Percentiles rank a stretch among this genome's conserved stretches.
phyloP scores from a whole-genome alignment of 441 rosid genomes.

The Erodium texanum region DNA sequence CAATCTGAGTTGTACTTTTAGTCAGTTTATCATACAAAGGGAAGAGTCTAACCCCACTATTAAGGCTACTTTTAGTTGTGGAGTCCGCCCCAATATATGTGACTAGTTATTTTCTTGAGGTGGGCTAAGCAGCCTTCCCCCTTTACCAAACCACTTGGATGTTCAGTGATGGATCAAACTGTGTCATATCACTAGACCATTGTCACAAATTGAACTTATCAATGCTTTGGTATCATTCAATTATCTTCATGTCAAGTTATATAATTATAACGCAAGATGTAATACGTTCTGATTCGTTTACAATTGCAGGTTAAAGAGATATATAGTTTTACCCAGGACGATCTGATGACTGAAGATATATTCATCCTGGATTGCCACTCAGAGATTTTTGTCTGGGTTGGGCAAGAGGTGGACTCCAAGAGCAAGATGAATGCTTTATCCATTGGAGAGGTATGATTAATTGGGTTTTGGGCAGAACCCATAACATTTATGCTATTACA shows the following conservation, averaged over 20 bases:
- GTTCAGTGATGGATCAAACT: too few species aligned
- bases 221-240: background rate
- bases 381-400: constrained; percentile 90
- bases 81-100: too few species aligned
- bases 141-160: too few species aligned
- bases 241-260: background rate
- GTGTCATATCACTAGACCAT: background rate
- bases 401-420: constrained; percentile 74
- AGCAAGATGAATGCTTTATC: constrained; percentile 48
- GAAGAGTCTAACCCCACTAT: too few species aligned
- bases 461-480: background rate
- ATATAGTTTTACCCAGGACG: constrained; percentile 78
- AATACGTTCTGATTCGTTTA: constrained; percentile 1
- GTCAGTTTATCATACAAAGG: too few species aligned
- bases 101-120: too few species aligned
- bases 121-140: background rate
- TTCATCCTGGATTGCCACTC: constrained; percentile 82
- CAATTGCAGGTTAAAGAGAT: constrained; percentile 67
- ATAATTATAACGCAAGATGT: background rate
- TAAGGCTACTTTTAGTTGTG: too few species aligned
- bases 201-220: background rate
- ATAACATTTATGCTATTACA: background rate
- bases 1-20: constrained; percentile 5
- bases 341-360: constrained; percentile 91
- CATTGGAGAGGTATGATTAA: constrained; percentile 65